Evolutionary conservation across 345 rosid genomes (phyloP), one percentile per base, ranked within the genome.

Genomic region (Adansonia digitata): DNA sequence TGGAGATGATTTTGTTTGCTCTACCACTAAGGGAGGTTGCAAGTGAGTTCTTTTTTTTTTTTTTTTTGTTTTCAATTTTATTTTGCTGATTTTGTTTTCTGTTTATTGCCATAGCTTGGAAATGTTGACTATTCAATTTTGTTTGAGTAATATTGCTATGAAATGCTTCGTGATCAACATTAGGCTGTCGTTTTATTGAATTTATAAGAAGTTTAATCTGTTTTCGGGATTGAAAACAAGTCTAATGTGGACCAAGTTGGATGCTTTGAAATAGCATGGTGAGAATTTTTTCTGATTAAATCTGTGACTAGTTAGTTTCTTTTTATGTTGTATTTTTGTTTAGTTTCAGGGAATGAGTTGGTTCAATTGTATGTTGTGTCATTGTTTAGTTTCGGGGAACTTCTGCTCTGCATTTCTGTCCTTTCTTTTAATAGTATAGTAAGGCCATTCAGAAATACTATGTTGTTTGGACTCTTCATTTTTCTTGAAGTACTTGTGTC

Each of bases 1-100:
- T 75, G 98, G 98, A 12, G 98, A 92, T 67, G 86, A 84, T 60
- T 83, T 95, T 73, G 90, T 91, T 53, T 92, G 94, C 81, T 94
- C 91, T 31, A 87, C 94, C 55, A 88, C 93, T 74, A 86, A 80
- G 68, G 97, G 94, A 57, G 92, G 94, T 65, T 91, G 92, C 97
- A 89, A 83, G 98, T 95, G 80, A 77, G 94, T 85, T 77, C 5
- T 34, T 15, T 24, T 35, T 0, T 74, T 14, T 17, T 27, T 53
- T 14, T 35, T 2, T n/a, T n/a, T n/a, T n/a, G n/a, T n/a, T n/a
- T n/a, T n/a, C n/a, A n/a, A n/a, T n/a, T n/a, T 52, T 9, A 40
- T 43, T 10, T 2, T 15, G 40, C 20, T 31, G 57, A n/a, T 70
- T 7, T 56, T 48, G 1, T 20, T 48, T 9, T 10, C n/a, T 39